phyloP scores from a whole-genome alignment of 345 rosid genomes.

The Trapa incisa region DNA sequence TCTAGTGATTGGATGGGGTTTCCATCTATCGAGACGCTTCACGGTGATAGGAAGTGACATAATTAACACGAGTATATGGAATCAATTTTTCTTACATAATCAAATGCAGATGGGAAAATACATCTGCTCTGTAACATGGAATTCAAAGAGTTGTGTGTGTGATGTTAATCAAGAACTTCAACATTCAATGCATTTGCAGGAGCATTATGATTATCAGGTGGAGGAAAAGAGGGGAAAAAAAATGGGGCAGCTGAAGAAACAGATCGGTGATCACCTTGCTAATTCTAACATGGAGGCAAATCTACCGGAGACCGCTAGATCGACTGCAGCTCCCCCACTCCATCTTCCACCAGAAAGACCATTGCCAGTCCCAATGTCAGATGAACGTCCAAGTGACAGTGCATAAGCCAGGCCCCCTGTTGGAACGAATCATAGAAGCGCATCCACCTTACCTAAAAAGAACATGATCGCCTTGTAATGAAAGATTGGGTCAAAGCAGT shows the following conservation, averaged over 20 bases:
- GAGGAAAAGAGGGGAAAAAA: neutral
- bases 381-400: slow-evolving; percentile 92
- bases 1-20: too few species aligned
- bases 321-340: slow-evolving; percentile 42
- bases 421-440: neutral
- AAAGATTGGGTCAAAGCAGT: too few species aligned
- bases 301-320: slow-evolving; percentile 61
- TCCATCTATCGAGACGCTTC: too few species aligned
- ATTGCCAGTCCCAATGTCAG: slow-evolving; percentile 74
- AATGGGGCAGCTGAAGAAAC: slow-evolving; percentile 8
- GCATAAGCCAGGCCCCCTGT: slow-evolving; percentile 88
- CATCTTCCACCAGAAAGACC: slow-evolving; percentile 80
- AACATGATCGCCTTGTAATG: too few species aligned
- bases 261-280: neutral
- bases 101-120: neutral
- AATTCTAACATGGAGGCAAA: slow-evolving; percentile 44
- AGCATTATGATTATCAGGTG: neutral
- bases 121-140: neutral
- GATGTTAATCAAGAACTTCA: neutral
- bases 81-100: neutral
- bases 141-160: neutral
- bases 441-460: too few species aligned
- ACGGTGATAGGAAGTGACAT: neutral
- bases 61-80: neutral
- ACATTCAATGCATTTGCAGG: neutral